A percentile compares a stretch with the other conserved stretches of the same genome.
Conservation (phyloP, 306 rosid genomes). For the Cucurbita ficifolia region DNA sequence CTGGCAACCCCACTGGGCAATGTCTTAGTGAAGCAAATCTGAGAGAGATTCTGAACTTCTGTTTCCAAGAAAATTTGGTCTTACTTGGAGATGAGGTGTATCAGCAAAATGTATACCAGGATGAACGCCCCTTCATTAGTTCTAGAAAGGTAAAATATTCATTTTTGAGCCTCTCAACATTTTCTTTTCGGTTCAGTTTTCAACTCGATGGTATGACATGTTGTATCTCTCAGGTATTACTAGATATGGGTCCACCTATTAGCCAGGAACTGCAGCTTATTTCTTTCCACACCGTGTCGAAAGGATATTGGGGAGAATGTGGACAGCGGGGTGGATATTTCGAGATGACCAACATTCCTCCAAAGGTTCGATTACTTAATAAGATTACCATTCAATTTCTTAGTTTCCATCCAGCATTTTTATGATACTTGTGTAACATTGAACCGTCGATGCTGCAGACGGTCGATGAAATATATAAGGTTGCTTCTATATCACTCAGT, state of each 20-base stretch:
- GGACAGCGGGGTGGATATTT: constrained; percentile 99
- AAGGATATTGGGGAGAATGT: constrained; percentile 98
- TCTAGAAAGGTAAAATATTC: constrained; percentile 51
- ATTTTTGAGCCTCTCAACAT: constrained; percentile 3
- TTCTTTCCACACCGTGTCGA: constrained; percentile 85
- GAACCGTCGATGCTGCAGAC: constrained; percentile 35
- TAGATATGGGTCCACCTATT: constrained; percentile 66
- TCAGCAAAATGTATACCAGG: constrained; percentile 94
- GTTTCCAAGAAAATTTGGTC: constrained; percentile 63
- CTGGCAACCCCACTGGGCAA: constrained; percentile 98
- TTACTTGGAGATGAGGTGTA: constrained; percentile 99
- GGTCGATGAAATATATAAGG: constrained; percentile 91
- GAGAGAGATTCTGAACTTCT: constrained; percentile 60
- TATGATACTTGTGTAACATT: too few species aligned
- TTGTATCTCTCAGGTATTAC: constrained; percentile 44
- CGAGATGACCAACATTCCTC: constrained; percentile 97
- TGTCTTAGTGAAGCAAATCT: constrained; percentile 81
- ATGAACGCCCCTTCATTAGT: constrained; percentile 87
- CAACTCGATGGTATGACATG: constrained; percentile 6
- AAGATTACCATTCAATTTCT: constrained; percentile 2
- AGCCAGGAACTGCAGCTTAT: constrained; percentile 85
- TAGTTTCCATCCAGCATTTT: background rate
- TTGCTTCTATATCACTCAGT: constrained; percentile 80
- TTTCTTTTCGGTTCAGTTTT: background rate
- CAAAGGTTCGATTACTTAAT: constrained; percentile 40